phyloP scores from a whole-genome alignment of 1,139 yeast species.

The Lodderomyces pseudojiufengensis region DNA sequence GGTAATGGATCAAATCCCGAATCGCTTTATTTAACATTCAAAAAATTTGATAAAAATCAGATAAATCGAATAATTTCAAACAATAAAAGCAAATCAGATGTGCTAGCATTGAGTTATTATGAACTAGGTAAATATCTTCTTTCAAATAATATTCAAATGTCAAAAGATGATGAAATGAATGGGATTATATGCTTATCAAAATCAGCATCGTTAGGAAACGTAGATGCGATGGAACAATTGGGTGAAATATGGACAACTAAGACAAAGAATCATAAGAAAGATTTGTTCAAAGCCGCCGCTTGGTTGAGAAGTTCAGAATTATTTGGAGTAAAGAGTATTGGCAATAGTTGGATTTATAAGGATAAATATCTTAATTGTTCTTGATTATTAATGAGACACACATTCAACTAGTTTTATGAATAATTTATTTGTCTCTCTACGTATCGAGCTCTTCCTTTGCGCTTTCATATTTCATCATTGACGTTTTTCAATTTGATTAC shows the following conservation, averaged over 20 bases:
- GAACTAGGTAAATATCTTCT: conserved; percentile 51
- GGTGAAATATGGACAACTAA: conserved; percentile 68
- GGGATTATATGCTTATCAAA: conserved; percentile 62
- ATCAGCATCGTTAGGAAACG: conserved; percentile 68
- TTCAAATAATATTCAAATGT: conserved; percentile 14
- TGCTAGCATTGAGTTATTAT: conserved; percentile 32
- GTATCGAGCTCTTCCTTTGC: too few relatives aligned
- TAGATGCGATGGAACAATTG: conserved; percentile 66
- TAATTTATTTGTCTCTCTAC: too few relatives aligned
- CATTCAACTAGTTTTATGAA: too few relatives aligned
- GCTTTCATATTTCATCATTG: neutral
- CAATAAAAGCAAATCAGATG: conserved; percentile 27
- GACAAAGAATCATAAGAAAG: conserved; percentile 54
- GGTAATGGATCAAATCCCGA: conserved; percentile 30
- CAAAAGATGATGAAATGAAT: conserved; percentile 47
- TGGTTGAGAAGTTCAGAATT: conserved; percentile 68
- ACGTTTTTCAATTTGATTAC: too few relatives aligned
- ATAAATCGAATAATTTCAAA: conserved; percentile 25
- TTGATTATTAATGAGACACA: too few relatives aligned
- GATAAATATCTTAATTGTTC: conserved; percentile 48
- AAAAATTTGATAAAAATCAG: conserved; percentile 23
- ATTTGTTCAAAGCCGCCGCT: conserved; percentile 61
- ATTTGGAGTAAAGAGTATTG: conserved; percentile 61
- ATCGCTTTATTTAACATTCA: conserved; percentile 24
- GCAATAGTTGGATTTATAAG: conserved; percentile 77